Base-by-base conservation (phyloP, 106 monocot species). In the Dendrobium huoshanense region DNA sequence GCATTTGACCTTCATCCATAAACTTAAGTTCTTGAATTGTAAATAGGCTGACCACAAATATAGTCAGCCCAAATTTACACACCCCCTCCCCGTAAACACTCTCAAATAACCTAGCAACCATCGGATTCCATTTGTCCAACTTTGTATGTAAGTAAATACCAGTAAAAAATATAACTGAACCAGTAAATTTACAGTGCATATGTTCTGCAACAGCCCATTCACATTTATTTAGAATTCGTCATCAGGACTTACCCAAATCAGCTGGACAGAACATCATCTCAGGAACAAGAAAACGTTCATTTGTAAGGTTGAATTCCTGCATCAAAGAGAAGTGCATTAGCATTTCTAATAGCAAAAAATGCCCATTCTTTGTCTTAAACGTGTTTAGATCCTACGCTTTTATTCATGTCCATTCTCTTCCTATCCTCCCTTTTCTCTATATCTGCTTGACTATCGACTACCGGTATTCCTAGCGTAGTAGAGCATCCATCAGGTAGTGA, bases 251-350 rank as follows among this genome's bases (percentile, higher is more conserved):
- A 97, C 96, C 96, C 56, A 97, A 83, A 89, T 94, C 90, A 84
- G 85, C 48, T 42, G 96, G 96, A 82, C 85, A 90, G 79, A 97
- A 97, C 33, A 97, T 76, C 87, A 92, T 90, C 86, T 97, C 96
- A 47, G 96, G 96, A 1, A 97, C 96, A 79, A 97, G 96, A 77
- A 97, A 97, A 0, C 96, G 94, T 77, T 97, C 96, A 82, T 97
- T 97, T 51, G 86, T 94, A 80, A 97, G 68, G 24, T 56, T 79
- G 83, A 97, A 88, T 47, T 97, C 96, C 96, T 97, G 89, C 83
- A 88, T 6, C 37, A 48, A 67, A 47, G 72, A 51, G 79, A 72
- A 81, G 9, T 43, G 33, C 15, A 0, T 13, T 37, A 19, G 8
- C 44, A 44, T 74, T 74, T 17, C 20, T 33, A 37, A 40, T 70